Conservation (phyloP, 148 eudicot genomes). For the Rhododendron williamsianum region DNA sequence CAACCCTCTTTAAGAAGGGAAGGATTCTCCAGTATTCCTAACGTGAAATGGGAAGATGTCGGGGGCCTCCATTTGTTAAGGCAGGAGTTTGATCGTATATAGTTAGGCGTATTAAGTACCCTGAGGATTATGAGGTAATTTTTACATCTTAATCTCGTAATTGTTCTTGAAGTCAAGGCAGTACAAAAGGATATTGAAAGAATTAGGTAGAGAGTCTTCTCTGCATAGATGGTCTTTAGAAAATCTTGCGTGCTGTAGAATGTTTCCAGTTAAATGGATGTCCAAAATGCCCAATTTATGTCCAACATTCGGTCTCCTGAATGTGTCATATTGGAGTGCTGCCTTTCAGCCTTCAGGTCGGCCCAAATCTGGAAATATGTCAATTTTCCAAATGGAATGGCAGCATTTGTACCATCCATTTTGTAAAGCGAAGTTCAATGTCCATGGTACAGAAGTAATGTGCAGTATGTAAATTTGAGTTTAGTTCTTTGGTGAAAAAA, state of each 20-base stretch:
- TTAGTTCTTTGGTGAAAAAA: neutral
- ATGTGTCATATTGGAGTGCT: neutral
- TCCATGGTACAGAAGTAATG: neutral
- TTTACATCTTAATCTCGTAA: neutral
- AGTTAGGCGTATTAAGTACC: slow-evolving; percentile 59
- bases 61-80: slow-evolving; percentile 54
- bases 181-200: neutral
- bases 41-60: slow-evolving; percentile 81
- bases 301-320: neutral
- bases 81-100: slow-evolving; percentile 49
- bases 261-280: neutral
- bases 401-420: neutral
- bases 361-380: neutral
- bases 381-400: neutral
- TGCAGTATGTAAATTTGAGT: neutral
- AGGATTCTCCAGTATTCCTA: slow-evolving; percentile 76
- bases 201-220: neutral
- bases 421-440: neutral
- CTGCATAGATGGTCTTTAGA: neutral
- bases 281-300: neutral
- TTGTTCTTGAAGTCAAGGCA: neutral
- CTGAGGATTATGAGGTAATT: slow-evolving; percentile 58
- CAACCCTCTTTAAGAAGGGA: slow-evolving; percentile 90
- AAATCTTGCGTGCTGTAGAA: neutral
- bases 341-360: neutral